Conservation (phyloP, 768 basidiomycete species). For the Russula lepida region DNA sequence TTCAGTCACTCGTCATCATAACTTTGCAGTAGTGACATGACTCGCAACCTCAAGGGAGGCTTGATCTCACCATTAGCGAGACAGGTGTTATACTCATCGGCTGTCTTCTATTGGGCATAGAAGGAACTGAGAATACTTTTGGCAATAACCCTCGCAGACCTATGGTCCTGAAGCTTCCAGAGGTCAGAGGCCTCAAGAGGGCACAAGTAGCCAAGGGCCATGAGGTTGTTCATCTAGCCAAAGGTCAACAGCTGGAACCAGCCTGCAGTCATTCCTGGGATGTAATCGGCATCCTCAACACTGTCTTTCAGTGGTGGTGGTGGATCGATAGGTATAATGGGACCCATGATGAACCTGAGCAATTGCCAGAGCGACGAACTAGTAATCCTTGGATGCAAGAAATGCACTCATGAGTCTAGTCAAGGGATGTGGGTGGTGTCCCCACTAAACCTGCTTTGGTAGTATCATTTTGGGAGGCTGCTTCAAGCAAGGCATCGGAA, state of each 20-base stretch:
- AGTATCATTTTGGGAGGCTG: not conserved
- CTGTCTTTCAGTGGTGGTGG: conserved; percentile 42
- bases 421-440: not conserved
- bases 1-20: conserved; percentile 49
- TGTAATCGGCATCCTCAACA: conserved; percentile 49
- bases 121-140: conserved; percentile 57
- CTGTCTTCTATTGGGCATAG: conserved; percentile 44
- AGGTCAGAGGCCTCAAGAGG: conserved; percentile 76
- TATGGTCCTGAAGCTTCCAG: conserved; percentile 63
- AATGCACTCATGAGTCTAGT: not conserved
- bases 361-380: not conserved
- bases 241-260: conserved; percentile 57
- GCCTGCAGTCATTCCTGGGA: conserved; percentile 60
- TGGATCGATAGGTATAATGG: conserved; percentile 22
- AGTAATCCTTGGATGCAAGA: not conserved
- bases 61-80: conserved; percentile 57
- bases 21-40: conserved; percentile 56
- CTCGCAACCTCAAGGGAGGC: conserved; percentile 39
- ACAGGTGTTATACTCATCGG: conserved; percentile 61
- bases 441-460: too few species aligned
- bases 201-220: conserved; percentile 67
- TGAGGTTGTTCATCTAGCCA: conserved; percentile 64
- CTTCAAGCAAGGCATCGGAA: too few species aligned
- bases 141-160: conserved; percentile 52
- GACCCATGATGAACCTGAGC: conserved; percentile 15